Conservation (phyloP, 225 moss, liverwort and hornwort species). For the Bryum argenteum region DNA sequence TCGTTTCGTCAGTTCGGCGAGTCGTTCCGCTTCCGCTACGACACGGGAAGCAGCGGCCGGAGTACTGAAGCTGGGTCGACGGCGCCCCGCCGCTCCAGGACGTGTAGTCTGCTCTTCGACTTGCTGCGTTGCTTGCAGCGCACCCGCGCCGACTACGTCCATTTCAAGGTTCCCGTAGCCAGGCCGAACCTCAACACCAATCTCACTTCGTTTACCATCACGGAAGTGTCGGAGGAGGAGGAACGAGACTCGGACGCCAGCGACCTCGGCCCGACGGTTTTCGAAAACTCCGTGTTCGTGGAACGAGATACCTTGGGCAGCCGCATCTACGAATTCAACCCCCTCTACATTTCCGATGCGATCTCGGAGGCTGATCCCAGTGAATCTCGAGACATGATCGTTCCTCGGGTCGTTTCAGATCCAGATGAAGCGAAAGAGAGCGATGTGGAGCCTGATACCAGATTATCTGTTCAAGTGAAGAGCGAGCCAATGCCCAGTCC, state of each 20-base stretch:
- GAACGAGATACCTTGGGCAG: slow-evolving; percentile 42
- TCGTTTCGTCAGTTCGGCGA: slow-evolving; percentile 43
- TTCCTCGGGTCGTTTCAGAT: slow-evolving; percentile 1
- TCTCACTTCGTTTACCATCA: slow-evolving; percentile 41
- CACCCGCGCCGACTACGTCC: slow-evolving; percentile 1
- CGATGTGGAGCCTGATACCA: neutral
- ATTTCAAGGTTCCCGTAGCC: neutral
- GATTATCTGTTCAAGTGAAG: neutral
- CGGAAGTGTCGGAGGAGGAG: slow-evolving; percentile 40
- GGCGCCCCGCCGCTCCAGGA: slow-evolving; percentile 39
- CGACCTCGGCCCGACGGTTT: slow-evolving; percentile 23
- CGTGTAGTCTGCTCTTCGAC: slow-evolving; percentile 44
- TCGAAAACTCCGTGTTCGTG: slow-evolving; percentile 48
- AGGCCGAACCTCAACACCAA: slow-evolving; percentile 10
- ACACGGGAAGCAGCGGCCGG: slow-evolving; percentile 19
- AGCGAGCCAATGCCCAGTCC: neutral
- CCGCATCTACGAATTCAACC: slow-evolving; percentile 54
- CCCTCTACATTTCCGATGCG: slow-evolving; percentile 37
- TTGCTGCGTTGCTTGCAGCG: slow-evolving; percentile 37
- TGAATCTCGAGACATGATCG: slow-evolving; percentile 11
- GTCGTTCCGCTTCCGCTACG: slow-evolving; percentile 33
- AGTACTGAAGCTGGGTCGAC: slow-evolving; percentile 13
- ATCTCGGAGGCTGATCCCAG: slow-evolving; percentile 30
- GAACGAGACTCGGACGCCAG: slow-evolving; percentile 24
- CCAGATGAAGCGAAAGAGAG: neutral